Conservation (phyloP, 345 rosid genomes). For the Salix brachista region DNA sequence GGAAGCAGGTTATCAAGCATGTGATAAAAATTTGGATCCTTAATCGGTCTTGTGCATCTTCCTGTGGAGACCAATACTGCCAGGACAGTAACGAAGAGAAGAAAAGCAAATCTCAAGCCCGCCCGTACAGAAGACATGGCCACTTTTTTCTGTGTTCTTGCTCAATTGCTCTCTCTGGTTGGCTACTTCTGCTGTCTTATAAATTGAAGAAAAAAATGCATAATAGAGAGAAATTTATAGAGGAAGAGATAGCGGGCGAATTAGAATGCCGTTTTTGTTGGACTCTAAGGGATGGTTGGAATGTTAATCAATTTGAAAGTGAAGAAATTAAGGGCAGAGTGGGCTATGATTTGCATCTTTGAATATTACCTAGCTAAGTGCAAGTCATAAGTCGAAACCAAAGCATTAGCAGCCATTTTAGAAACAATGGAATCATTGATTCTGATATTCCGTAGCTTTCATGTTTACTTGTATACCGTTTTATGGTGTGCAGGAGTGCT, state of each 20-base stretch:
- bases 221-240: background rate
- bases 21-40: background rate
- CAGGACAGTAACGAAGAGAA: background rate
- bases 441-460: background rate
- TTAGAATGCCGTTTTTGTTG: slow-evolving; percentile 13
- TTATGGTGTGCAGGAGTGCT: too few species aligned
- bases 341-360: background rate
- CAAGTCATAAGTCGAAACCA: slow-evolving; percentile 6
- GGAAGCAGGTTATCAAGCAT: slow-evolving; percentile 34
- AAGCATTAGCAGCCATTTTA: slow-evolving; percentile 14
- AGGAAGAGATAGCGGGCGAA: slow-evolving; percentile 17
- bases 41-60: slow-evolving; percentile 8
- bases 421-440: background rate
- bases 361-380: background rate
- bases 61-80: background rate
- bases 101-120: background rate
- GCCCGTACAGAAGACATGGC: background rate
- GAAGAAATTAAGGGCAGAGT: background rate
- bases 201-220: background rate
- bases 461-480: too few species aligned
- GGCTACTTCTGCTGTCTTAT: too few species aligned
- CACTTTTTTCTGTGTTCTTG: background rate
- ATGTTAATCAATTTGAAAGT: background rate
- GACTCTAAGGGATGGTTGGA: background rate
- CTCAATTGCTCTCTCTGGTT: background rate